Conservation (phyloP, 768 basidiomycete genomes). For the Mycena kentingensis region DNA sequence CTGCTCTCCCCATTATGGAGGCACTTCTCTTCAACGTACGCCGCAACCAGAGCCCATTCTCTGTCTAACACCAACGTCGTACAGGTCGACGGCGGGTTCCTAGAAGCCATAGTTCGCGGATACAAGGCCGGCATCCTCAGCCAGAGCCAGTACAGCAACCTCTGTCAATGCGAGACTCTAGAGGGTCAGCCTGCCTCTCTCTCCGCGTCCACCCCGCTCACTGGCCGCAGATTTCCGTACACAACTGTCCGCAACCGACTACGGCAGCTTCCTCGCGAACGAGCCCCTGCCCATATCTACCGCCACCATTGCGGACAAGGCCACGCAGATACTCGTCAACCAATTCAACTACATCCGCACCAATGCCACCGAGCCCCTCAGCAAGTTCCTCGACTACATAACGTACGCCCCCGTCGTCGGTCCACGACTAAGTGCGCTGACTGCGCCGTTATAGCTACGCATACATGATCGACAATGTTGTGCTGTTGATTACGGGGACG, state of each 20-base stretch:
- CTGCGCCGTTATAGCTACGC: conserved; percentile 64
- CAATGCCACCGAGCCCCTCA: conserved; percentile 89
- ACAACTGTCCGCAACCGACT: conserved; percentile 94
- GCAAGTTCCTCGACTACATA: conserved; percentile 95
- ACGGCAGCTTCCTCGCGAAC: conserved; percentile 97
- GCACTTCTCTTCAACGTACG: conserved; percentile 86
- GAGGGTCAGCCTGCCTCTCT: conserved; percentile 63
- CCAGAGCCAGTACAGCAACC: conserved; percentile 86
- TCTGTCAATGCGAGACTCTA: conserved; percentile 95
- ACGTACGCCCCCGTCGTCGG: conserved; percentile 61
- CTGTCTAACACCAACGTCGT: conserved; percentile 3
- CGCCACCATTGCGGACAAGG: conserved; percentile 94
- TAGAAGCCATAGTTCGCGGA: conserved; percentile 84
- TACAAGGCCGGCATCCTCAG: conserved; percentile 93
- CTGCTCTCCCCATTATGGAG: conserved; percentile 67
- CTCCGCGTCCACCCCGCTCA: neutral
- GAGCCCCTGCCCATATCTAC: conserved; percentile 93
- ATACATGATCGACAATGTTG: conserved; percentile 99
- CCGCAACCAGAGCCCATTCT: conserved; percentile 3
- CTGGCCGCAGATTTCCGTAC: conserved; percentile 81
- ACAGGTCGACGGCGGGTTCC: conserved; percentile 72
- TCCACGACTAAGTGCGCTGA: conserved; percentile 16
- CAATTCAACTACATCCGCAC: conserved; percentile 94
- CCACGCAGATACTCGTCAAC: conserved; percentile 91
- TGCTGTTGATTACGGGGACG: conserved; percentile 95